phyloP scores from a whole-genome alignment of 2,329 filamentous ascomycete species.

The Curvularia spicifera region DNA sequence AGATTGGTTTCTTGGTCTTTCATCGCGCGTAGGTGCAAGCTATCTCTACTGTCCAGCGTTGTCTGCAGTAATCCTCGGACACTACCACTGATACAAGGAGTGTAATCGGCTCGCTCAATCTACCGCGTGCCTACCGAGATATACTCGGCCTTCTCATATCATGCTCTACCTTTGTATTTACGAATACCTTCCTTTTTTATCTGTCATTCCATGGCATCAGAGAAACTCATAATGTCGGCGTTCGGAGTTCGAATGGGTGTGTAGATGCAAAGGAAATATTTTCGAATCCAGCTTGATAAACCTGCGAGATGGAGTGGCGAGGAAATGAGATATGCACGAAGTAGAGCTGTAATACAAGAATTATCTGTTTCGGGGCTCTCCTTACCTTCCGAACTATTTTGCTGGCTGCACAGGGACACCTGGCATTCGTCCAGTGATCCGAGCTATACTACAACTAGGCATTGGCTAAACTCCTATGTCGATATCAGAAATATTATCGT shows the following conservation, averaged over 20 bases:
- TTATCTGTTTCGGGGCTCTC: neutral
- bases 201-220: neutral
- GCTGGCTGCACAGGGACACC: neutral
- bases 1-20: slow-evolving; percentile 44
- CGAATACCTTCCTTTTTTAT: neutral
- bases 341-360: neutral
- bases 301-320: neutral
- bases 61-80: neutral
- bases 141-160: neutral
- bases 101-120: neutral
- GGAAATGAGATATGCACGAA: neutral
- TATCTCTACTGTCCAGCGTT: neutral
- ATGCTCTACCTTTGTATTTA: neutral
- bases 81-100: neutral
- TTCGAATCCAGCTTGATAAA: neutral
- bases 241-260: neutral
- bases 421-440: neutral
- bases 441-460: neutral
- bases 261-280: neutral
- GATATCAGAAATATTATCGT: neutral
- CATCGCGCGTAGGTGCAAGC: slow-evolving; percentile 31
- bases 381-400: neutral
- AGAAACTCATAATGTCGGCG: neutral
- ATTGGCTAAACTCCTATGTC: neutral
- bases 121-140: neutral